Evolutionary conservation across 2,329 filamentous ascomycete genomes (phyloP), one percentile per base, ranked within the genome.

Genomic region (Cladophialophora chaetospira): DNA sequence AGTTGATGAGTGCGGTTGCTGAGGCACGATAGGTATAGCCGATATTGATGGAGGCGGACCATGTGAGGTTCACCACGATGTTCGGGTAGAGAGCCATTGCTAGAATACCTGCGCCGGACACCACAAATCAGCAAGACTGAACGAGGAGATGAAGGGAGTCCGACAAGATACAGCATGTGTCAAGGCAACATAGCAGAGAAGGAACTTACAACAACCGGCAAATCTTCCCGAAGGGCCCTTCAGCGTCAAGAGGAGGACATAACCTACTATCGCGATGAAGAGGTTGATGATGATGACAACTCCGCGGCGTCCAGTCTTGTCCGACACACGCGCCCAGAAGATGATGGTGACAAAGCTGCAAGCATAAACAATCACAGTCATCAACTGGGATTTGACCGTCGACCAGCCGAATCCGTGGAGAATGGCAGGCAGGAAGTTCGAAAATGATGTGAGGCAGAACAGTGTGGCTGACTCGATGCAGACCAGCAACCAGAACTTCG

Each of bases 281-380:
- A 25, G n/a, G 38, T 58, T 58, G 10, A 43, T 43, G 13, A 54
- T 26, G 17, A 58, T 51, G 26, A 50, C 10, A 2, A 43, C 25
- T 2, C 56, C 56, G 5, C 56, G 51, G 3, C 21, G 36, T 10
- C 38, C 28, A 9, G 29, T 40, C 43, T 46, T 57, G 53, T 62
- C 60, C 1, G 60, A 56, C 5, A 60, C 35, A 15, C 45, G 28
- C 11, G 57, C 57, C 8, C 43, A 60, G 6, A 40, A 28, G n/a
- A 62, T 15, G 35, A 62, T 62, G 13, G 29, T 51, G 43, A 55
- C 45, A 33, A 58, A 58, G 11, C 42, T 51, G 44, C 56, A 55
- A 11, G 48, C 57, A 44, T 62, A 62, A 11, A 62, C 53, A 48
- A 62, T 50, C 5, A 60, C 53, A 4, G 60, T 47, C 60, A 62